These are phyloP conservation scores for Stemphylium lycopersici DNA, from an alignment of 2,329 filamentous ascomycete genomes.

Conservation along the genomic window DNA sequence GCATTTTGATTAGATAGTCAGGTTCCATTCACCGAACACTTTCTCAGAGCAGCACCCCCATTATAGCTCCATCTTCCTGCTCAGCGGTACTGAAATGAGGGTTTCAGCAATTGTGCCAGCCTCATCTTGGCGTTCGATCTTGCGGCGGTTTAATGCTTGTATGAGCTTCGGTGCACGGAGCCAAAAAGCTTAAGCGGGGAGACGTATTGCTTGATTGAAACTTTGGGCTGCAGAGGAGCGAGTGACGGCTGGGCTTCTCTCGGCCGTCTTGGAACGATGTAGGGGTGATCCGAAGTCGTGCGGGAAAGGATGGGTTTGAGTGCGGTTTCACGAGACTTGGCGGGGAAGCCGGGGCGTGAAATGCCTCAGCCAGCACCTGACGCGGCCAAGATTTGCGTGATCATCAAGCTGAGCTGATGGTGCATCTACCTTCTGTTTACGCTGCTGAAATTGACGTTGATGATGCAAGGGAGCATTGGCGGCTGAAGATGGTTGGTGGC, in stretches of 20 bases:
- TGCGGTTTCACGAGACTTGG: slow-evolving; percentile 28
- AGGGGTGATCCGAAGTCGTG: slow-evolving; percentile 15
- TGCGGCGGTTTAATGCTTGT: slow-evolving; percentile 19
- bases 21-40: slow-evolving; percentile 36
- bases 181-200: slow-evolving; percentile 12
- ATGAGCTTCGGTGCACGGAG: slow-evolving; percentile 11
- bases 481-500: neutral
- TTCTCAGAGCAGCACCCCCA: slow-evolving; percentile 3
- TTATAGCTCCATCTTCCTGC: slow-evolving; percentile 14
- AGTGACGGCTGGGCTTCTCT: slow-evolving; percentile 13
- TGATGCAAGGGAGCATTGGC: neutral
- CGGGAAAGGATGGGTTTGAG: slow-evolving; percentile 21
- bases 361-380: slow-evolving; percentile 17
- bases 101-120: slow-evolving; percentile 30
- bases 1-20: slow-evolving; percentile 46
- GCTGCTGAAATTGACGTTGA: neutral
- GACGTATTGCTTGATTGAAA: slow-evolving; percentile 24
- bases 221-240: slow-evolving; percentile 1
- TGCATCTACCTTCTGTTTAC: neutral
- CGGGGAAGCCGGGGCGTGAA: slow-evolving; percentile 11
- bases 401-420: neutral
- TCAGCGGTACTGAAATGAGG: slow-evolving; percentile 10
- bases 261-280: slow-evolving; percentile 13
- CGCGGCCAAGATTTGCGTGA: neutral
- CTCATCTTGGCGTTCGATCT: slow-evolving; percentile 32